phyloP scores from a whole-genome alignment of 73 alveolate species.

The Paramecium caudatum region DNA sequence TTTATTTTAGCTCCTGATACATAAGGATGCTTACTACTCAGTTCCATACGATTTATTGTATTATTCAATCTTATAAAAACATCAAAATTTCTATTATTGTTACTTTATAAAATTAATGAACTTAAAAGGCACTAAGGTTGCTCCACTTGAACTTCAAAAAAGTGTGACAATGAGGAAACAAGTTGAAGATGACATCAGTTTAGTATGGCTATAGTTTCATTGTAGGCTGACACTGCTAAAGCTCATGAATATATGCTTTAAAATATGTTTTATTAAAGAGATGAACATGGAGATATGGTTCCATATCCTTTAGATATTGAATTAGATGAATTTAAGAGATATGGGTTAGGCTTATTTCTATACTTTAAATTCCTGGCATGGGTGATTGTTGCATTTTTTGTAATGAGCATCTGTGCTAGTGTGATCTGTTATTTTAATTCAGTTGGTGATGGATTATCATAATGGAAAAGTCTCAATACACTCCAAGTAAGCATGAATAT shows the following conservation, averaged over 20 bases:
- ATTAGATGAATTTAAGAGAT: conserved; percentile 1
- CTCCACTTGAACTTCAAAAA: not conserved
- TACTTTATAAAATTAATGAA: too few species aligned
- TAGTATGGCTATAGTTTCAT: not conserved
- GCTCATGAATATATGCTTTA: not conserved
- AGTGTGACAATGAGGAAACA: not conserved
- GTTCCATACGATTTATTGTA: too few species aligned
- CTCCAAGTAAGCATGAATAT: not conserved
- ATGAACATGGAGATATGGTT: not conserved
- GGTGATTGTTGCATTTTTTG: not conserved
- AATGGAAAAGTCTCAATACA: conserved; percentile 31
- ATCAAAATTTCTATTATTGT: too few species aligned
- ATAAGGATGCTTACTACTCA: too few species aligned
- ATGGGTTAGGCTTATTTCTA: conserved; percentile 41
- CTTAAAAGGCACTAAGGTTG: conserved; percentile 14
- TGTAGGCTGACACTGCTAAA: conserved; percentile 7
- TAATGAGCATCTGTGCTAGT: conserved; percentile 37
- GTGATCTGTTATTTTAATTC: conserved; percentile 8
- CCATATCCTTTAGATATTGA: conserved; percentile 7
- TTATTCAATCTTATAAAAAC: too few species aligned
- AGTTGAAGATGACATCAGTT: conserved; percentile 23
- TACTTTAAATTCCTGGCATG: conserved; percentile 37
- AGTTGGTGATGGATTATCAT: conserved; percentile 31
- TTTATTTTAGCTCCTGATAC: too few species aligned
- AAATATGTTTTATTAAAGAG: conserved; percentile 10